phyloP scores from a whole-genome alignment of 2,329 filamentous ascomycete species.

The Rutstroemia sp. region DNA sequence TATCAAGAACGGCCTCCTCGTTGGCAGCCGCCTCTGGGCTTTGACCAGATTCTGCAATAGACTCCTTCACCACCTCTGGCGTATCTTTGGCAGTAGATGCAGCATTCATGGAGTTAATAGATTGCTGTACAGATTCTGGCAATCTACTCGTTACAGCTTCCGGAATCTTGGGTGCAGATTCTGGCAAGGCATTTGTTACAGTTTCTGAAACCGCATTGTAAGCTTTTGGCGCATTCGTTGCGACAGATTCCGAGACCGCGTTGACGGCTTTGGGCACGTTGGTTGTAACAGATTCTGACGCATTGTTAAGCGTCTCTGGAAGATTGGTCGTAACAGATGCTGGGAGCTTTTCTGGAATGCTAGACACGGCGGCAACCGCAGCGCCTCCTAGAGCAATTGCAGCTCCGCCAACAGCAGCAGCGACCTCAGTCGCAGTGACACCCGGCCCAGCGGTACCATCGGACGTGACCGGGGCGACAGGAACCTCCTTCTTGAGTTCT shows the following conservation, averaged over 20 bases:
- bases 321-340: slow-evolving; percentile 41
- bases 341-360: slow-evolving; percentile 44
- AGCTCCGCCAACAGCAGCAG: slow-evolving; percentile 36
- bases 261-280: too few relatives aligned
- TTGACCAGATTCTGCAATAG: slow-evolving; percentile 48
- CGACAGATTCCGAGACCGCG: slow-evolving; percentile 12
- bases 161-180: too few relatives aligned
- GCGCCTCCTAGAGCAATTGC: slow-evolving; percentile 39
- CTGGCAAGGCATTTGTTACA: slow-evolving; percentile 39
- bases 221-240: too few relatives aligned
- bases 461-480: slow-evolving; percentile 49
- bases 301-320: slow-evolving; percentile 41
- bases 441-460: slow-evolving; percentile 46
- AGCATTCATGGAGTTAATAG: slow-evolving; percentile 41
- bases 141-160: slow-evolving; percentile 42
- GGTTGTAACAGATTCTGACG: too few relatives aligned
- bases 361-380: slow-evolving; percentile 36
- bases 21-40: slow-evolving; percentile 66
- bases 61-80: slow-evolving; percentile 49
- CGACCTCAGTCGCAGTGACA: slow-evolving; percentile 46
- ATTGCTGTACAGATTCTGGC: slow-evolving; percentile 45
- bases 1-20: slow-evolving; percentile 63
- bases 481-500: slow-evolving; percentile 61
- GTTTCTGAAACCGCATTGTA: too few relatives aligned
- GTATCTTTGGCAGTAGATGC: slow-evolving; percentile 42